These are phyloP conservation scores for Exophiala viscosa DNA, from an alignment of 2,329 filamentous ascomycete genomes.

Conservation along the genomic window DNA sequence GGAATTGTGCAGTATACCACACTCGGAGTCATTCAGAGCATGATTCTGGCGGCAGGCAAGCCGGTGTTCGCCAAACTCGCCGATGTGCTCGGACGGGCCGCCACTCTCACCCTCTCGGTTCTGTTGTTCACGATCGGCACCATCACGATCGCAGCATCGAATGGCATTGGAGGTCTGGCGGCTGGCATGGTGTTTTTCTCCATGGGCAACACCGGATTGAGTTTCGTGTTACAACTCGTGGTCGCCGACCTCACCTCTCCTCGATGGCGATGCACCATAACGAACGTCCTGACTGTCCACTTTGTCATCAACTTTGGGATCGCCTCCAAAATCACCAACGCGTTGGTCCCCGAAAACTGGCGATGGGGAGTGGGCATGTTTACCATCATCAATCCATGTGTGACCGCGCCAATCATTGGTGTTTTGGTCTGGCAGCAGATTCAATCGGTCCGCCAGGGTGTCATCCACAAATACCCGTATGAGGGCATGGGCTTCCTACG, in stretches of 20 bases:
- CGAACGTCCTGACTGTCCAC: not conserved
- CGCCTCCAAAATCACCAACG: not conserved
- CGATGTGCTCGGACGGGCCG: not conserved
- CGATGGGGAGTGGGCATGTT: not conserved
- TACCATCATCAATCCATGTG: not conserved
- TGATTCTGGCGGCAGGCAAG: not conserved
- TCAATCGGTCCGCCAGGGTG: not conserved
- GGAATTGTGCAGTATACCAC: not conserved
- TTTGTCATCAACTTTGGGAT: not conserved
- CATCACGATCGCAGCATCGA: not conserved
- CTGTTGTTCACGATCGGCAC: not conserved
- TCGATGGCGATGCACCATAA: not conserved
- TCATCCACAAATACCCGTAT: not conserved
- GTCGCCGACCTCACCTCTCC: not conserved
- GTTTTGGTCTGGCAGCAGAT: not conserved
- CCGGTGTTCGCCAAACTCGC: not conserved
- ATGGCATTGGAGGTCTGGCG: not conserved
- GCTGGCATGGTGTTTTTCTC: not conserved
- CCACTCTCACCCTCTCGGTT: not conserved
- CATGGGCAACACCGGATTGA: not conserved
- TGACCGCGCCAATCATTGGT: not conserved
- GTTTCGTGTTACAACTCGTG: not conserved
- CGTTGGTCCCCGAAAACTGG: not conserved
- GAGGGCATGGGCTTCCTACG: constrained; percentile 29
- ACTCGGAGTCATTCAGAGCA: not conserved